Evolutionary conservation across 441 rosid species (phyloP).

Genomic region (Pelargonium cotyledonis): DNA sequence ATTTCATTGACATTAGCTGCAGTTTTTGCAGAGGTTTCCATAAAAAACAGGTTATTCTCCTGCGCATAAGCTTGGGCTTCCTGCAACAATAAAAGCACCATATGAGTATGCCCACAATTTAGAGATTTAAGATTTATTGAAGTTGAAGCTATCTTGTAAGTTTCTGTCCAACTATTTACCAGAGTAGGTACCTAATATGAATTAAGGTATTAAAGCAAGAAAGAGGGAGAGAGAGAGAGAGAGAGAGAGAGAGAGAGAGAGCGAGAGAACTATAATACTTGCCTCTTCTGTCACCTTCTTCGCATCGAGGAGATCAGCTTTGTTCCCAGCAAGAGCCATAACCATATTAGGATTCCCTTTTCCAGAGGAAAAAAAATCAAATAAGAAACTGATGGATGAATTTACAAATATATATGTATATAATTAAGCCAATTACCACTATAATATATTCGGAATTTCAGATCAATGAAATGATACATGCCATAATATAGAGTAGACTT

Average conservation of each 20-base stretch:
- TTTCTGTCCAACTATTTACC: not conserved
- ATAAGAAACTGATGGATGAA: not conserved
- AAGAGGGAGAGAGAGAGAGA: slow-evolving; percentile 2
- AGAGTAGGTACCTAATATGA: not conserved
- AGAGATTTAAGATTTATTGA: not conserved
- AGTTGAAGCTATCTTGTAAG: too few relatives aligned
- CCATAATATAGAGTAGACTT: not conserved
- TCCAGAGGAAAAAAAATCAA: not conserved
- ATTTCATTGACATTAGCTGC: slow-evolving; percentile 82
- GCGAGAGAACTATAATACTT: not conserved
- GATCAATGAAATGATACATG: not conserved
- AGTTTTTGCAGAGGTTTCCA: slow-evolving; percentile 96
- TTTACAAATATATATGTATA: not conserved
- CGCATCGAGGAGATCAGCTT: not conserved
- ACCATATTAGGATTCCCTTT: slow-evolving; percentile 3
- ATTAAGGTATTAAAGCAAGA: not conserved
- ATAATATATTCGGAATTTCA: not conserved
- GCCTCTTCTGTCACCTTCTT: slow-evolving; percentile 2
- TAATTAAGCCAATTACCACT: slow-evolving; percentile 1
- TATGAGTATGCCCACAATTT: not conserved
- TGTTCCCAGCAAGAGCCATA: slow-evolving; percentile 3
- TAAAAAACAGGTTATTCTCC: slow-evolving; percentile 83
- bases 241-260: too few relatives aligned
- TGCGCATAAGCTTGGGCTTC: slow-evolving; percentile 85
- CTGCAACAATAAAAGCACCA: slow-evolving; percentile 34